Conservation (phyloP, 306 rosid genomes). For the Sindora glabra region DNA sequence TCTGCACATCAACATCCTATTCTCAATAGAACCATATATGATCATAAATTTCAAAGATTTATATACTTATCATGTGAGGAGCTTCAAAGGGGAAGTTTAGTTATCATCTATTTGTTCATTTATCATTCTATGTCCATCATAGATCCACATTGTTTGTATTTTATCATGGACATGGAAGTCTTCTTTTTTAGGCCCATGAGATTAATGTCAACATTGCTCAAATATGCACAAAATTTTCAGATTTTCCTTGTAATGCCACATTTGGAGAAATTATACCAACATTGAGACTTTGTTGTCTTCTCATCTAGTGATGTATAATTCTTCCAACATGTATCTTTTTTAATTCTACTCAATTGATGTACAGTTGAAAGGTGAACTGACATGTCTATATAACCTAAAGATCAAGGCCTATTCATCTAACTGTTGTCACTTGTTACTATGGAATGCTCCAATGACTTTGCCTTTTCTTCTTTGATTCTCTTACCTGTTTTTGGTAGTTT, state of each 20-base stretch:
- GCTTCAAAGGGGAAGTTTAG: neutral
- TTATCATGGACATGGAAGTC: neutral
- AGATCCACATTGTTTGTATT: neutral
- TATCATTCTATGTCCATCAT: neutral
- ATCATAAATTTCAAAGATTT: neutral
- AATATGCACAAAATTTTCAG: neutral
- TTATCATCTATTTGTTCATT: neutral
- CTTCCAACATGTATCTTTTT: neutral
- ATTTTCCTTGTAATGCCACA: neutral
- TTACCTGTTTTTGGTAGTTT: neutral
- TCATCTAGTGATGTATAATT: neutral
- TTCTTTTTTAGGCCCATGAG: neutral
- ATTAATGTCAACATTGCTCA: neutral
- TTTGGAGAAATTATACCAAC: neutral
- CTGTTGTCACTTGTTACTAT: conserved; percentile 1
- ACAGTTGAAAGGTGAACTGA: neutral
- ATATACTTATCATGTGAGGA: neutral
- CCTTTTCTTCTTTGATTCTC: neutral
- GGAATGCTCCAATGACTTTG: neutral
- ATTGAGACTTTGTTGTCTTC: neutral
- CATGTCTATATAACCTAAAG: neutral
- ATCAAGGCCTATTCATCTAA: neutral
- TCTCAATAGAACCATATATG: neutral
- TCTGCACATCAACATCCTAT: neutral
- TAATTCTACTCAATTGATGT: neutral